A percentile compares a stretch with the other conserved stretches of the same genome.
Evolutionary conservation across 768 basidiomycete genomes (phyloP).

Genomic region (Cyathus striatus): DNA sequence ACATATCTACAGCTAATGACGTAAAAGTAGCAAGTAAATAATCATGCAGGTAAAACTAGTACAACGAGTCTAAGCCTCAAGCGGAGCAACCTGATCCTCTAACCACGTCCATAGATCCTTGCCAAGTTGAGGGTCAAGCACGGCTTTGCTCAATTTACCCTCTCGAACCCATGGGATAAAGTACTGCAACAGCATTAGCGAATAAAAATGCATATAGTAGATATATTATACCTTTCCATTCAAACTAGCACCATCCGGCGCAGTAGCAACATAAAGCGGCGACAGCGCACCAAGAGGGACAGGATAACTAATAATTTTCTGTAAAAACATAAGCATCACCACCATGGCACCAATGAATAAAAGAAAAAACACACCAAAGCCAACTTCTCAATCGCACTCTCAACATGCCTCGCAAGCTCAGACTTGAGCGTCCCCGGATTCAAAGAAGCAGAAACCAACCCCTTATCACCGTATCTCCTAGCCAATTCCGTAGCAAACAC

Average conservation of each 20-base stretch:
- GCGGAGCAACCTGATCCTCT: conserved; percentile 39
- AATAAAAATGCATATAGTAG: not conserved
- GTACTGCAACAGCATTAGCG: conserved; percentile 19
- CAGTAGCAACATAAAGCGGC: conserved; percentile 45
- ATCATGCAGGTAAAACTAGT: no score
- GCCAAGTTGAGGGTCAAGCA: conserved; percentile 21
- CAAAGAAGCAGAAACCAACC: not conserved
- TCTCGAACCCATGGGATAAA: conserved; percentile 39
- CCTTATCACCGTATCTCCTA: not conserved
- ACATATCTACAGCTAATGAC: no score
- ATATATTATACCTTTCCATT: conserved; percentile 37
- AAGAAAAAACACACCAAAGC: no score
- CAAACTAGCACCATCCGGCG: conserved; percentile 28
- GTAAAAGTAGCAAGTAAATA: no score
- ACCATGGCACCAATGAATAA: no score
- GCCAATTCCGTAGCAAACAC: not conserved
- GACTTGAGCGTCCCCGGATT: not conserved
- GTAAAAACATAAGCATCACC: no score
- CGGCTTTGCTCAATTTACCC: conserved; percentile 14
- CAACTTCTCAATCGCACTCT: no score
- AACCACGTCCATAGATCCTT: conserved; percentile 36
- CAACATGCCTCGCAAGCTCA: no score
- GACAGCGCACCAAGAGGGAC: conserved; percentile 44
- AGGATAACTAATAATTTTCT: no score
- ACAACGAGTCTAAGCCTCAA: no score